Base-by-base conservation (phyloP, 805 yeast genomes). In the Cyberlindnera mrakii region DNA sequence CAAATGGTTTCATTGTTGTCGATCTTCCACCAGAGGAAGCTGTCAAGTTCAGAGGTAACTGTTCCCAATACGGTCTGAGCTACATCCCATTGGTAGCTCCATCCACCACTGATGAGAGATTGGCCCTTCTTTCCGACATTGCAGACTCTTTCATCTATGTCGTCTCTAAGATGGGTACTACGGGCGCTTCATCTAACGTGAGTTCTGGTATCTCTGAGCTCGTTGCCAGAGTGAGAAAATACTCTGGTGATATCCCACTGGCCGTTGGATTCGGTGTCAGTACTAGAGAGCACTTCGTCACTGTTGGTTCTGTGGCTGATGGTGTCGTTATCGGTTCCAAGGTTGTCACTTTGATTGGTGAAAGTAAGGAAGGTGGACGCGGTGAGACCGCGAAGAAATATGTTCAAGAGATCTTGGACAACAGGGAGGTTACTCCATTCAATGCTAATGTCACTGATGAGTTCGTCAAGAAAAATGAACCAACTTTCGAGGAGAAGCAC, bases 11-110 rank as follows among this genome's bases (percentile, higher is more conserved):
- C 65, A 82, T 93, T 56, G 79, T 93, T 40, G 97, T 91, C 35
- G 99, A 93, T 64, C 71, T 93, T 55, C 99, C 99, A 40, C 99
- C 99, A 25, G 97, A 93, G 72, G 98, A 90, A 66, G 98, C 99
- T 16, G 73, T 85, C 52, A 79, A 84, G 52, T 85, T 91, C 64
- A 80, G 99, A 71, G 71, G 78, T 44, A 70, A 71, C 39, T 87
- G 96, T 62, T 60, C 82, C 25, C 65, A 70, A 39, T 68, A 74
- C 45, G 95, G 87, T 8, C 65, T 93, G 50, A 80, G 91, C 41
- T 89, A 89, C 60, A 80, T 93, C 47, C 99, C 99, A 33, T 71
- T 93, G 47, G 95, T 93, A 38, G 97, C 99, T 2, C 99, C 99
- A 35, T 85, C 96, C 30, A 93, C 99, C 38, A 84, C 96, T 33